Conservation (phyloP, 106 monocot species). For the Phalaenopsis equestris region DNA sequence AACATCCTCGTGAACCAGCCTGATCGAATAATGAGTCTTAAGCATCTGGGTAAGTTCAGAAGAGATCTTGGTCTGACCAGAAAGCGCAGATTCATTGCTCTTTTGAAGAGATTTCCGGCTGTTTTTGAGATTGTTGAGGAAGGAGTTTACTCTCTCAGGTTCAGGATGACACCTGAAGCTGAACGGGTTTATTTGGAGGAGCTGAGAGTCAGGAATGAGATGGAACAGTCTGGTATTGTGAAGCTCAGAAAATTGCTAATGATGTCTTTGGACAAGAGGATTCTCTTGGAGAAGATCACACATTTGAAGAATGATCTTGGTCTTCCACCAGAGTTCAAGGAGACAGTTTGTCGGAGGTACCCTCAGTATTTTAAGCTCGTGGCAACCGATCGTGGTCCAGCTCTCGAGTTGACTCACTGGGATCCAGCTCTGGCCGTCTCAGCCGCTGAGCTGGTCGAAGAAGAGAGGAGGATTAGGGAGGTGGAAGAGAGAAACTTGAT, state of each 20-base stretch:
- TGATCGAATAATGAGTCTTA: slow-evolving; percentile 77
- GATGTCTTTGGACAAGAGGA: slow-evolving; percentile 89
- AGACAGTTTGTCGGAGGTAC: slow-evolving; percentile 66
- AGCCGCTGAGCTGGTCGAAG: slow-evolving; percentile 61
- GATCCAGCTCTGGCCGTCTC: slow-evolving; percentile 74
- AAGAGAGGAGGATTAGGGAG: slow-evolving; percentile 65
- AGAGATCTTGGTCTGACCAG: slow-evolving; percentile 77
- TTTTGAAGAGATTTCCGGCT: slow-evolving; percentile 74
- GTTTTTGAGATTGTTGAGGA: slow-evolving; percentile 94
- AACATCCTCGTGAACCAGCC: slow-evolving; percentile 88
- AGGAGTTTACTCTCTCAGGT: slow-evolving; percentile 83
- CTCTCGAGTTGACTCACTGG: slow-evolving; percentile 82
- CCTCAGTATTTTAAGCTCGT: slow-evolving; percentile 86
- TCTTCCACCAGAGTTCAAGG: slow-evolving; percentile 67
- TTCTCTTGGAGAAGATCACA: slow-evolving; percentile 75
- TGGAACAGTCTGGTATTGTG: slow-evolving; percentile 49
- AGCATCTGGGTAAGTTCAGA: slow-evolving; percentile 63
- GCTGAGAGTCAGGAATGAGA: slow-evolving; percentile 63
- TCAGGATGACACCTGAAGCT: slow-evolving; percentile 69
- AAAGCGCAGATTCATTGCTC: slow-evolving; percentile 84
- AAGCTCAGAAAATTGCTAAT: slow-evolving; percentile 86
- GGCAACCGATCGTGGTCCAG: slow-evolving; percentile 74
- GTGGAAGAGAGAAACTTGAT: slow-evolving; percentile 71
- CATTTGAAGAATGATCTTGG: slow-evolving; percentile 79
- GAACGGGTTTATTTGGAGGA: slow-evolving; percentile 83